Conservation (phyloP, 768 basidiomycete genomes). For the Naganishia friedmannii region DNA sequence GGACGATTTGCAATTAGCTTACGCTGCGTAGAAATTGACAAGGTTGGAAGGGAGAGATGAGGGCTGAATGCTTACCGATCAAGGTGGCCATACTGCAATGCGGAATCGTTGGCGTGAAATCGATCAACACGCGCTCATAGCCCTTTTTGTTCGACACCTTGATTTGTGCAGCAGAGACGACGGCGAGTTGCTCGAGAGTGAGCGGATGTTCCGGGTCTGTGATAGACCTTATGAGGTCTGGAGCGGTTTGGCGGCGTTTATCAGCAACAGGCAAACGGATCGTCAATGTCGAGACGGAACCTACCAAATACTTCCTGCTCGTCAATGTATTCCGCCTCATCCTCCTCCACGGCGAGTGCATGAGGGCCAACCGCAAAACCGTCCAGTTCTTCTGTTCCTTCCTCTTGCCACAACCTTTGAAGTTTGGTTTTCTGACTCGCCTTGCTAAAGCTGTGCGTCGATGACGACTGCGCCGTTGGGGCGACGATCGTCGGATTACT, state of each 20-base stretch:
- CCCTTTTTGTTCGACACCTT: constrained; percentile 55
- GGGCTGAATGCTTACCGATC: constrained; percentile 63
- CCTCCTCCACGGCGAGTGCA: constrained; percentile 42
- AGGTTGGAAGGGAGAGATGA: neutral
- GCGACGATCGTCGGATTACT: constrained; percentile 82
- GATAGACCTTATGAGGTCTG: constrained; percentile 87
- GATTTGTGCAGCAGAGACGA: constrained; percentile 87
- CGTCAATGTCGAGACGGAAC: constrained; percentile 25
- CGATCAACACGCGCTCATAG: constrained; percentile 71
- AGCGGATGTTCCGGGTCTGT: constrained; percentile 92
- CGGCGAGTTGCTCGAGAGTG: constrained; percentile 87
- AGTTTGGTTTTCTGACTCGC: constrained; percentile 29
- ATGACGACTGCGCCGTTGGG: constrained; percentile 36
- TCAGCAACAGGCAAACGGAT: neutral
- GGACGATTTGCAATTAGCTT: neutral
- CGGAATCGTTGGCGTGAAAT: constrained; percentile 95
- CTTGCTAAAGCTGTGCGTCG: constrained; percentile 52
- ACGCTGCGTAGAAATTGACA: neutral
- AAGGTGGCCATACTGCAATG: constrained; percentile 97
- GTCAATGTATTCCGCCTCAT: constrained; percentile 62
- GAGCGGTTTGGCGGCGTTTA: constrained; percentile 18
- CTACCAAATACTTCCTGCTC: constrained; percentile 87
- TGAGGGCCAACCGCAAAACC: constrained; percentile 54
- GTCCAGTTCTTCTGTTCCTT: constrained; percentile 51
- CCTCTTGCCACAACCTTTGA: constrained; percentile 40